Conservation (phyloP, 768 basidiomycete genomes). For the Suillus subalutaceus region DNA sequence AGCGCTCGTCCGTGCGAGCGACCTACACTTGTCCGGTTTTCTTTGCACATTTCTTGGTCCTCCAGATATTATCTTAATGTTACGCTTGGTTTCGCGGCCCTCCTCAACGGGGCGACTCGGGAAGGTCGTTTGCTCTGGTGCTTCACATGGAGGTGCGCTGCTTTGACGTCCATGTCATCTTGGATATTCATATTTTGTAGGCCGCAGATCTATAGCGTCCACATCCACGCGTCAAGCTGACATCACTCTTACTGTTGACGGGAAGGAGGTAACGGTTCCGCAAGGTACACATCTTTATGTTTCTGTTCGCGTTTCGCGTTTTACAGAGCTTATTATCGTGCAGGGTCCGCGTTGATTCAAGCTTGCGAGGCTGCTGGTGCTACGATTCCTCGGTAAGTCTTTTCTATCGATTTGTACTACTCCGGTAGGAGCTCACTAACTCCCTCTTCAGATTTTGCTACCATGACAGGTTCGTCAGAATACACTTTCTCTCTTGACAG, state of each 20-base stretch:
- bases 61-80: constrained; percentile 44
- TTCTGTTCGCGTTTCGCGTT: constrained; percentile 4
- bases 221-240: constrained; percentile 70
- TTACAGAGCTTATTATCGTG: constrained; percentile 14
- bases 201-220: constrained; percentile 64
- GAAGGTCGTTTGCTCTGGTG: constrained; percentile 51
- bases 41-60: constrained; percentile 23
- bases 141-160: constrained; percentile 38
- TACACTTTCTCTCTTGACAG: not conserved
- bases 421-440: constrained; percentile 17
- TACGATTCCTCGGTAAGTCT: constrained; percentile 70
- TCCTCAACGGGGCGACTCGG: constrained; percentile 71
- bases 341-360: constrained; percentile 94
- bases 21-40: constrained; percentile 24
- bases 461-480: constrained; percentile 68
- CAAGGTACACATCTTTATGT: constrained; percentile 65
- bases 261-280: constrained; percentile 95
- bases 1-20: constrained; percentile 15
- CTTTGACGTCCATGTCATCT: not conserved
- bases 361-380: constrained; percentile 92
- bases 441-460: constrained; percentile 67
- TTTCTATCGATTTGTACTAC: constrained; percentile 7
- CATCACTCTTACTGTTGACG: constrained; percentile 93
- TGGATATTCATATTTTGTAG: constrained; percentile 36
- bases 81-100: constrained; percentile 72